These are phyloP conservation scores for Anisodus tanguticus DNA, from an alignment of 257 asterid genomes.

Conservation along the genomic window DNA sequence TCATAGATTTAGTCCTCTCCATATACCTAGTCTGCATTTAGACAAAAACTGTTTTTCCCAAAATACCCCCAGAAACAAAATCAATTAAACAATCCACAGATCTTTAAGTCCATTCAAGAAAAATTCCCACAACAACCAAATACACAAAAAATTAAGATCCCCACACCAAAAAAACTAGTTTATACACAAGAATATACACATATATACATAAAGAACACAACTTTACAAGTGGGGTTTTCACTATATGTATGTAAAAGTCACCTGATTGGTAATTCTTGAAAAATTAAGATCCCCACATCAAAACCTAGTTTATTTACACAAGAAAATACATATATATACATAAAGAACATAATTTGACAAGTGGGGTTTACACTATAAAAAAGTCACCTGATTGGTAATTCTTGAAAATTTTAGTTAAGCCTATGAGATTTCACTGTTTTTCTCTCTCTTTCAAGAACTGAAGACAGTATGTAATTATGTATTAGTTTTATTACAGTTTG, in stretches of 20 bases:
- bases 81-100: slow-evolving; percentile 21
- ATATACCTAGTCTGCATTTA: slow-evolving; percentile 88
- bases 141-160: slow-evolving; percentile 18
- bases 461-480: background rate
- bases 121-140: background rate
- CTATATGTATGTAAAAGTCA: slow-evolving; percentile 15
- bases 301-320: slow-evolving; percentile 24
- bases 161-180: slow-evolving; percentile 23
- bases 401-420: background rate
- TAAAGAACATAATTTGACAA: slow-evolving; percentile 10
- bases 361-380: slow-evolving; percentile 6
- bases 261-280: slow-evolving; percentile 31
- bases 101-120: slow-evolving; percentile 18
- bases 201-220: background rate
- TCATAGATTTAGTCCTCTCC: slow-evolving; percentile 80
- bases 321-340: background rate
- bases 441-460: slow-evolving; percentile 2
- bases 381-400: slow-evolving; percentile 30
- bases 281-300: slow-evolving; percentile 19
- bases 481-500: background rate
- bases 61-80: slow-evolving; percentile 23
- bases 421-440: slow-evolving; percentile 6
- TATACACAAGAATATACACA: slow-evolving; percentile 15
- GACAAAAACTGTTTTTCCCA: slow-evolving; percentile 29
- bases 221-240: slow-evolving; percentile 23